Percentiles rank a stretch among this genome's conserved stretches.
These are phyloP conservation scores for Zoysia pacifica DNA, from an alignment of 176 grass and related monocot species.

Conservation along the genomic window DNA sequence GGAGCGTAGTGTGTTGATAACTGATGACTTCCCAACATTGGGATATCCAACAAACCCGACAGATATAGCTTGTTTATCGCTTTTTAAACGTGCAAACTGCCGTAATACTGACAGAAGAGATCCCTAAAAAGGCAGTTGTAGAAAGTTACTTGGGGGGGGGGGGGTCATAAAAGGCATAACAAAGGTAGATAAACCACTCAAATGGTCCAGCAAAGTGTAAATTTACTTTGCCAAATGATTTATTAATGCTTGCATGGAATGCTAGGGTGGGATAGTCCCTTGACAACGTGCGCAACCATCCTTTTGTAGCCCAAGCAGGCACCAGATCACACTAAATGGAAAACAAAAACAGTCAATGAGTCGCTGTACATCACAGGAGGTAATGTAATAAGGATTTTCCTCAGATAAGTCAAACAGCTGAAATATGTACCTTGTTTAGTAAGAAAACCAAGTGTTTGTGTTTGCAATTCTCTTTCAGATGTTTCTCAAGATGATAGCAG, in stretches of 20 bases:
- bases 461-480: constrained; percentile 83
- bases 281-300: constrained; percentile 77
- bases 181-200: background rate
- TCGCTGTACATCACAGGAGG: background rate
- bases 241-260: constrained; percentile 94
- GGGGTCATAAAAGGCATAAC: background rate
- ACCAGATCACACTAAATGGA: constrained; percentile 83
- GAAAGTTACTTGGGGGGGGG: background rate
- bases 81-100: constrained; percentile 91
- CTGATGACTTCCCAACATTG: constrained; percentile 98
- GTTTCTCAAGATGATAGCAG: constrained; percentile 94
- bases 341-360: constrained; percentile 20
- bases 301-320: constrained; percentile 97
- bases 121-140: constrained; percentile 44
- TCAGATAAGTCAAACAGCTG: background rate
- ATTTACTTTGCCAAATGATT: constrained; percentile 92
- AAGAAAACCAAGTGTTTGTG: constrained; percentile 96
- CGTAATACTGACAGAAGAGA: constrained; percentile 93
- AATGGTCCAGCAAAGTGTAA: constrained; percentile 11
- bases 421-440: constrained; percentile 77
- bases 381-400: constrained; percentile 19
- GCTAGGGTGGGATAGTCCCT: constrained; percentile 91
- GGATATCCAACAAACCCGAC: constrained; percentile 98
- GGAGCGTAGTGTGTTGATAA: constrained; percentile 95
- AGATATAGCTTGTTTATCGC: constrained; percentile 95